Evolutionary conservation across 441 rosid species (phyloP).

Genomic region (Bocquillonia castaneifolia): DNA sequence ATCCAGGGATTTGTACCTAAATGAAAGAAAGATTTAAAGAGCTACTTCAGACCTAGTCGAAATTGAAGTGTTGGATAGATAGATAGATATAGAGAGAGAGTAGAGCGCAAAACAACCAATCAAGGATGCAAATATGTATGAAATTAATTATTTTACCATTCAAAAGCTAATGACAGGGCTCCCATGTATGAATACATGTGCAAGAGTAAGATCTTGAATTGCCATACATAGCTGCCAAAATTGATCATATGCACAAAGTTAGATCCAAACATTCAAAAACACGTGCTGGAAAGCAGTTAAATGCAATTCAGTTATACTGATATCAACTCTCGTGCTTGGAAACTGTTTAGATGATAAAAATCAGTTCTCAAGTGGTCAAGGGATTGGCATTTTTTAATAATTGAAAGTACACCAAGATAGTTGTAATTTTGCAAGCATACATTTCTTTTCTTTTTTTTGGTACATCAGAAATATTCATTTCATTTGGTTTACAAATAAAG

Average conservation of each 20-base stretch:
- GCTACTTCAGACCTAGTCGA: conserved; percentile 4
- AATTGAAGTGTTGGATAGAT: background rate
- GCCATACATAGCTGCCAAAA: conserved; percentile 73
- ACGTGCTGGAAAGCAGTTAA: background rate
- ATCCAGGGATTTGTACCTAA: conserved; percentile 89
- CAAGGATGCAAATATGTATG: conserved; percentile 8
- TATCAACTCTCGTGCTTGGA: background rate
- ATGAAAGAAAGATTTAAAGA: conserved; percentile 7
- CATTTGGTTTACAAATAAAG: background rate
- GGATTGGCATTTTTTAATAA: background rate
- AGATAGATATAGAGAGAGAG: background rate
- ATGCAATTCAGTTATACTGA: background rate
- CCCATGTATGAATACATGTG: conserved; percentile 88
- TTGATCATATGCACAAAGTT: conserved; percentile 19
- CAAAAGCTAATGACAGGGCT: conserved; percentile 68
- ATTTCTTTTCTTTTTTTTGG: no score
- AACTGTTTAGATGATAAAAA: background rate
- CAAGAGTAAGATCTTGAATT: conserved; percentile 80
- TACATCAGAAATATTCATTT: no score
- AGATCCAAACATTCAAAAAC: conserved; percentile 13
- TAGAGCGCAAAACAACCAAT: background rate
- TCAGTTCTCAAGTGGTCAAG: background rate
- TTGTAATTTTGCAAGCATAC: background rate
- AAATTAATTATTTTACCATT: conserved; percentile 47
- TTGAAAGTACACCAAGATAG: background rate